A percentile compares a stretch with the other conserved stretches of the same genome.
phyloP scores from a whole-genome alignment of 2,329 filamentous ascomycete genomes.

The Penicillium sp. region DNA sequence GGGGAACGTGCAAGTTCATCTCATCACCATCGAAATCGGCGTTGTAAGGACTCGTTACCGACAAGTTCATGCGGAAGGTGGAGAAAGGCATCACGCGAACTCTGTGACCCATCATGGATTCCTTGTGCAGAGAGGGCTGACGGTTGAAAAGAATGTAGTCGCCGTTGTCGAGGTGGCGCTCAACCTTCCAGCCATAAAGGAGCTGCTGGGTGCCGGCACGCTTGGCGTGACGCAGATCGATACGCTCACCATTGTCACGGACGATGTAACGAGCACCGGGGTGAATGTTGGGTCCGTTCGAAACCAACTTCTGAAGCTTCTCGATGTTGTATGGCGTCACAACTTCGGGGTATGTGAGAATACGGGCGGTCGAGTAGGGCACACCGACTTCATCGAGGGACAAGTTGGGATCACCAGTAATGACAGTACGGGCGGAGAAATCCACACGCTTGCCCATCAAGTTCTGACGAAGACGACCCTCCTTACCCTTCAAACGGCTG shows the following conservation, averaged over 20 bases:
- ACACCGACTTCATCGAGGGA: constrained; percentile 97
- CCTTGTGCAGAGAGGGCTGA: constrained; percentile 98
- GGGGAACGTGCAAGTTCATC: constrained; percentile 99
- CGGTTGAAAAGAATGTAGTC: constrained; percentile 99
- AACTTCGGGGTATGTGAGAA: constrained; percentile 92
- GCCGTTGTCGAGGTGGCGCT: constrained; percentile 91
- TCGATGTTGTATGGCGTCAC: constrained; percentile 98
- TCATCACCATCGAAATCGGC: constrained; percentile 99
- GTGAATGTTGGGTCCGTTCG: constrained; percentile 91
- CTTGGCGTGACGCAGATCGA: constrained; percentile 92
- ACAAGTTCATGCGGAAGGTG: constrained; percentile 95
- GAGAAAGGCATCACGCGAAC: constrained; percentile 99
- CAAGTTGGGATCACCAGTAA: constrained; percentile 96
- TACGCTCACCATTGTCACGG: constrained; percentile 86
- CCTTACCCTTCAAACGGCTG: constrained; percentile 97
- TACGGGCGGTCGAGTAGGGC: constrained; percentile 87
- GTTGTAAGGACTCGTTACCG: constrained; percentile 98
- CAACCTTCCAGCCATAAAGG: constrained; percentile 98
- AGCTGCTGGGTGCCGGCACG: constrained; percentile 77
- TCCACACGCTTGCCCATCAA: constrained; percentile 99
- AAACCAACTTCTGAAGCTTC: constrained; percentile 83
- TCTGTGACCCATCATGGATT: constrained; percentile 99
- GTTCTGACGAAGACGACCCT: constrained; percentile 95
- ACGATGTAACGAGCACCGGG: constrained; percentile 97
- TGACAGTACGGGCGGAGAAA: constrained; percentile 98